Base-by-base conservation (phyloP, 345 rosid species). In the Orychophragmus violaceus region DNA sequence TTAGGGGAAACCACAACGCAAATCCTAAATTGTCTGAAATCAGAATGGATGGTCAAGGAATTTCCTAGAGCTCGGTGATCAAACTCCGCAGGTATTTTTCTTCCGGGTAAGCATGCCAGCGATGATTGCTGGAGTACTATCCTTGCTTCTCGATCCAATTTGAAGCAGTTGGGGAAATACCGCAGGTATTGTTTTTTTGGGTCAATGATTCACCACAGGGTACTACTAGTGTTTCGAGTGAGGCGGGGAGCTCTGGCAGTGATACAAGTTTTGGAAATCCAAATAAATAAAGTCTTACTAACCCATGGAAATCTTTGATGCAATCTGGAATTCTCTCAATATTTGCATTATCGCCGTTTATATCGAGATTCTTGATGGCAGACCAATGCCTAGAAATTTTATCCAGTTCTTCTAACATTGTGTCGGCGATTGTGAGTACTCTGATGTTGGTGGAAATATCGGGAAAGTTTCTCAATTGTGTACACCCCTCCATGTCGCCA, bases 121-220 rank as follows among this genome's bases (percentile, higher is more conserved):
- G 1, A 16, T 21, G 55, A 14, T 11, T 53, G 35, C 4, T 12
- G 14, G 0, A 62, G 42, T 3, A 53, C 22, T 62, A 23, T 70
- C 4, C 17, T 24, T 24, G 75, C 63, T 44, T 62, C 39, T 62
- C 0, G 12, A 1, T 50, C 29, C 49, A 70, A 33, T 0, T 44
- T 54, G 16, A 32, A 44, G 30, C 75, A 62, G 50, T 54, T 32
- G n/a, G n/a, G n/a, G n/a, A n/a, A n/a, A n/a, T n/a, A n/a, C n/a
- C n/a, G n/a, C n/a, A n/a, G n/a, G n/a, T n/a, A n/a, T n/a, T n/a
- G n/a, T n/a, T n/a, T n/a, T n/a, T n/a, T n/a, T n/a, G n/a, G n/a
- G n/a, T n/a, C n/a, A 69, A 3, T 49, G 66, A 59, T 36, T 59
- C 51, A 49, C 73, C 59, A 2, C 1, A n/a, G 0, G 5, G 1